A percentile compares a stretch with the other conserved stretches of the same genome.
Evolutionary conservation across 148 eudicot species (phyloP).

Genomic region (Dianthus caryophyllus): DNA sequence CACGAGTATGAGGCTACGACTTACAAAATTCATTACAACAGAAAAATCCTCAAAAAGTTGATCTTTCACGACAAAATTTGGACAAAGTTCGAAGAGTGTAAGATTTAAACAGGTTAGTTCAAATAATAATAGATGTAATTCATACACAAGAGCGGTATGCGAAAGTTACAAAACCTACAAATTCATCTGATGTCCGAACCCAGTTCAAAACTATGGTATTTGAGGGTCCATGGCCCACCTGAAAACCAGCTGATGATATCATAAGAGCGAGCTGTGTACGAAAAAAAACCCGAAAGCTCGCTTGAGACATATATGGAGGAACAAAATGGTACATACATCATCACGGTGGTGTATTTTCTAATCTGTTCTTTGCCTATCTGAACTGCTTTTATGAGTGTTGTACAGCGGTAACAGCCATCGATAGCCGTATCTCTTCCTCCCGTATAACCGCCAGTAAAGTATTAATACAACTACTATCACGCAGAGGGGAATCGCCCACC

Average conservation of each 20-base stretch:
- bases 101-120: not conserved
- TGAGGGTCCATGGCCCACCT: constrained; percentile 18
- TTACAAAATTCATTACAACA: too few relatives aligned
- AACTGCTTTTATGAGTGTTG: constrained; percentile 45
- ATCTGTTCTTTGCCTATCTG: constrained; percentile 63
- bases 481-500: constrained; percentile 89
- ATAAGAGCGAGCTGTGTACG: constrained; percentile 15
- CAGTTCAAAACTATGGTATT: constrained; percentile 16
- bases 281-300: constrained; percentile 24
- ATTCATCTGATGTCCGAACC: constrained; percentile 10
- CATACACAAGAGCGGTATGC: constrained; percentile 12
- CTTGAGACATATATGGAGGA: constrained; percentile 2
- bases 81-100: not conserved
- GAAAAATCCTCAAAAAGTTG: too few relatives aligned
- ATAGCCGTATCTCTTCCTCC: constrained; percentile 62
- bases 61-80: not conserved
- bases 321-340: not conserved
- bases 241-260: not conserved
- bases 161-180: constrained; percentile 7
- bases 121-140: not conserved
- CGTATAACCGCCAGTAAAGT: constrained; percentile 86
- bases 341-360: constrained; percentile 21
- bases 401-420: constrained; percentile 70
- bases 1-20: too few relatives aligned
- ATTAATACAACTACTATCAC: constrained; percentile 40